Evolutionary conservation across 345 rosid genomes (phyloP), one percentile per base, ranked within the genome.

Genomic region (Populus tremula): DNA sequence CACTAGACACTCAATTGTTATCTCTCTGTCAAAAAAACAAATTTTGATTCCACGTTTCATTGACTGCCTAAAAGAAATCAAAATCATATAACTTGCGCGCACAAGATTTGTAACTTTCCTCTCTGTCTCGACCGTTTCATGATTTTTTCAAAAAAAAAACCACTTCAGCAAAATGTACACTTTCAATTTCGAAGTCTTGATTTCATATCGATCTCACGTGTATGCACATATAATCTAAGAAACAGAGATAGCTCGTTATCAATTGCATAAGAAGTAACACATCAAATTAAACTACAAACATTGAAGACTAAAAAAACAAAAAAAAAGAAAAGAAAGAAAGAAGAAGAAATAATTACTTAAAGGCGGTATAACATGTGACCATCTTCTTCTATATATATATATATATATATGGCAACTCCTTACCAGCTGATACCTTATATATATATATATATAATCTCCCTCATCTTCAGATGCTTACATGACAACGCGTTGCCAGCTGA

Each of bases 391-490:
- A 35, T 72, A 33, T 33, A 33, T 27, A 27, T 33, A 33, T 33
- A 33, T 33, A 33, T 33, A 33, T 33, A 33, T 33, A 33, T 33
- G 0, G 36, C 36, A 33, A 33, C 36, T 33, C 36, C 36, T 33
- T 33, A 33, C 36, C 36, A 33, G 36, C 36, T 33, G 36, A 33
- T 33, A 33, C 36, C 4, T 5, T 0, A n/a, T 31, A 31, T 5
- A 33, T 33, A 33, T 33, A 33, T 33, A 33, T 33, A 33, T 2
- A 6, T 45, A 53, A 33, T 23, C 23, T 23, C 17, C 12, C 39
- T 8, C 56, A 18, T 61, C 76, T 66, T 91, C 84, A 93, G 65
- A 93, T 87, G 82, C 78, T 89, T 7, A 96, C 98, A 64, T 90
- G 79, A 86, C 99, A 96, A 7, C 86, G 29, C 65, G 45, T 76